A percentile compares a stretch with the other conserved stretches of the same genome.
Evolutionary conservation across 1,284 basidiomycete genomes (phyloP).

Genomic region (Trichosporon sp.): DNA sequence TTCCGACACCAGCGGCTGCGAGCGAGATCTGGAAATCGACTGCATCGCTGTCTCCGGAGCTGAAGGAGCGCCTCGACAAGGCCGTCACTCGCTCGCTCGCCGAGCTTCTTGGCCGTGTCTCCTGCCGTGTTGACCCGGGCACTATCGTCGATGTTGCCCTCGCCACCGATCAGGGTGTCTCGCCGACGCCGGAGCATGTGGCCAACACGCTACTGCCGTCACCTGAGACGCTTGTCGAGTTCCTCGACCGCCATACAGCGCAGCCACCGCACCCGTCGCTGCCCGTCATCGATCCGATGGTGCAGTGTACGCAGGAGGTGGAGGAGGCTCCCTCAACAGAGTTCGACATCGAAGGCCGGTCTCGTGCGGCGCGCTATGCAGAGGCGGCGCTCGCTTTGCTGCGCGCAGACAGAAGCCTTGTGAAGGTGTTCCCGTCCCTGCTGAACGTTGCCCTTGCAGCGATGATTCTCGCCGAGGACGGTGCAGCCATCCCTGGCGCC

Average conservation of each 20-base stretch:
- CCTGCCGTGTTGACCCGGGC: constrained; percentile 30
- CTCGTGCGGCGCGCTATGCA: constrained; percentile 60
- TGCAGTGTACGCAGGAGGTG: constrained; percentile 19
- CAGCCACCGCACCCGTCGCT: constrained; percentile 57
- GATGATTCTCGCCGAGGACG: constrained; percentile 47
- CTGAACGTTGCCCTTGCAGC: constrained; percentile 36
- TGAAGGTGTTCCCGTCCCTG: constrained; percentile 45
- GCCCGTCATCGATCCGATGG: constrained; percentile 58
- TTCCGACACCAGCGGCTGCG: constrained; percentile 2
- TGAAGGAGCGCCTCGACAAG: constrained; percentile 16
- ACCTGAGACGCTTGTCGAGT: constrained; percentile 10
- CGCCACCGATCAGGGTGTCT: constrained; percentile 20
- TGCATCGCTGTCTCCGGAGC: constrained; percentile 6
- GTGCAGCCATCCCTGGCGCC: constrained; percentile 52
- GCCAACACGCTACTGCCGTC: constrained; percentile 26
- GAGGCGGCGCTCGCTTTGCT: constrained; percentile 60
- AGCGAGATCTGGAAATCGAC: constrained; percentile 23
- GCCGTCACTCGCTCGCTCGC: constrained; percentile 25
- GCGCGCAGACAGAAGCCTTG: constrained; percentile 58
- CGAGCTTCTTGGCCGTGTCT: constrained; percentile 21
- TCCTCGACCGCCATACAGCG: constrained; percentile 28
- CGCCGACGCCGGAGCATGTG: constrained; percentile 16
- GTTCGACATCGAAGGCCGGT: constrained; percentile 49
- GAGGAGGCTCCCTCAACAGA: constrained; percentile 8
- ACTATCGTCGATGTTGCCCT: constrained; percentile 38